Base-by-base conservation (phyloP, 169 alveolate genomes). In the Babesia ovata region DNA sequence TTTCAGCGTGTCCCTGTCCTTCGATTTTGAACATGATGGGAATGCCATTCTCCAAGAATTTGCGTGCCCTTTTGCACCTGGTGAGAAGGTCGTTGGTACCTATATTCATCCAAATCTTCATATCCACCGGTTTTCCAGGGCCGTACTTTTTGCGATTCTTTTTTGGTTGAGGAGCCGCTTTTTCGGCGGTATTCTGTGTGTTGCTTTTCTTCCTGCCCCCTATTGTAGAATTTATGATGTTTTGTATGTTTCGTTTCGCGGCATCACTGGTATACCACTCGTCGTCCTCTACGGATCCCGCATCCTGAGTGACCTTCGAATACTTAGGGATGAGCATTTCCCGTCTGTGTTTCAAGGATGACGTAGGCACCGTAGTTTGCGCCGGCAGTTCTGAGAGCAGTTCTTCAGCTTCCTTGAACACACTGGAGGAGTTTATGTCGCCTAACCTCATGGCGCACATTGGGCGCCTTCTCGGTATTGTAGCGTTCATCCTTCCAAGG, bases 1-100 rank as follows among this genome's bases (percentile, higher is more conserved):
- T 62, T 16, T 72, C 28, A 13, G 70, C 9, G 16, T n/a, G 59
- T 0, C 72, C 73, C 24, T 71, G 70, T 4, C 70, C 81, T 36
- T 71, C 70, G 12, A 71, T 71, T 60, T 62, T 59, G 50, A 71
- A 71, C 50, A 63, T 56, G 28, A 71, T 58, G 39, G 81, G 81
- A 12, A 60, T 48, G 45, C 81, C 81, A 29, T 71, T 72, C 36
- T 71, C 81, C 14, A 71, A 14, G 24, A 71, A 71, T 22, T 71
- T 71, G 28, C 81, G 24, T 28, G 81, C 81, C 71, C 70, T 44
- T 58, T 71, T 71, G 63, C 73, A 59, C 60, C 72, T 56, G 13
- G 81, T 71, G 19, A 60, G 48, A 9, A 71, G 73, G 36, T 71
- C 81, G 46, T 67, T 67, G n/a, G 76, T 67, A 0, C 70, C 79